Evolutionary conservation across 192 early-diverging fungal genomes (phyloP).

Genomic region (Endogone sp.): DNA sequence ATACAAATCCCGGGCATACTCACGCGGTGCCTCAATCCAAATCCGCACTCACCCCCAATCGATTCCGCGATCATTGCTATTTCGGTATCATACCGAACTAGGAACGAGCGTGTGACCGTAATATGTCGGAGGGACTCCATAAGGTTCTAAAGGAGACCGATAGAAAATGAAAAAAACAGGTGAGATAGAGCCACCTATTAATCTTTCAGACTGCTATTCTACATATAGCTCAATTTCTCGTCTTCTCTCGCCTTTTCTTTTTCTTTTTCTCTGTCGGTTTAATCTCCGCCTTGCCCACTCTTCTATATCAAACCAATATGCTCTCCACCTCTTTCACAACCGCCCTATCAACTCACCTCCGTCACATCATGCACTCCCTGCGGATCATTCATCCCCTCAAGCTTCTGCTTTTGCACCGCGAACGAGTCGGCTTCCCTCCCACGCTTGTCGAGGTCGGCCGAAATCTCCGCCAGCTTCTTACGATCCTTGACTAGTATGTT

Average conservation of each 20-base stretch:
- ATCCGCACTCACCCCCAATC: slow-evolving; percentile 52
- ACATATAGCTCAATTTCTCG: no score
- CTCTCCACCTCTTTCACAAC: neutral
- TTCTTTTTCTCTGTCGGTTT: no score
- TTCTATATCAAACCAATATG: no score
- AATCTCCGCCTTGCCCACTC: no score
- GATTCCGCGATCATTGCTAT: slow-evolving; percentile 57
- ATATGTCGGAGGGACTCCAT: slow-evolving; percentile 47
- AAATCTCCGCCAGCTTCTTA: slow-evolving; percentile 41
- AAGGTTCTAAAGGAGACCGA: slow-evolving; percentile 47
- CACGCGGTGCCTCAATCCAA: no score
- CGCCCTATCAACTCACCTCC: neutral
- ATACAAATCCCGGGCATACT: no score
- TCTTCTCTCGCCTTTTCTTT: no score
- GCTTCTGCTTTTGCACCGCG: slow-evolving; percentile 35
- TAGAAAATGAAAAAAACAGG: no score
- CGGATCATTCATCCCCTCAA: slow-evolving; percentile 43
- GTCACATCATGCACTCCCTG: neutral
- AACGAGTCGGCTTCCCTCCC: slow-evolving; percentile 46
- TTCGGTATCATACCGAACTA: slow-evolving; percentile 47
- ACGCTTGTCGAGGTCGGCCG: slow-evolving; percentile 43
- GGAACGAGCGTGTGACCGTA: slow-evolving; percentile 40
- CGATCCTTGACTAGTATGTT: slow-evolving; percentile 62
- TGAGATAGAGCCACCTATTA: no score
- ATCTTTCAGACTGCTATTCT: no score